Base-by-base conservation (phyloP, 208 protist genomes). In the Trypanosoma cruzi region DNA sequence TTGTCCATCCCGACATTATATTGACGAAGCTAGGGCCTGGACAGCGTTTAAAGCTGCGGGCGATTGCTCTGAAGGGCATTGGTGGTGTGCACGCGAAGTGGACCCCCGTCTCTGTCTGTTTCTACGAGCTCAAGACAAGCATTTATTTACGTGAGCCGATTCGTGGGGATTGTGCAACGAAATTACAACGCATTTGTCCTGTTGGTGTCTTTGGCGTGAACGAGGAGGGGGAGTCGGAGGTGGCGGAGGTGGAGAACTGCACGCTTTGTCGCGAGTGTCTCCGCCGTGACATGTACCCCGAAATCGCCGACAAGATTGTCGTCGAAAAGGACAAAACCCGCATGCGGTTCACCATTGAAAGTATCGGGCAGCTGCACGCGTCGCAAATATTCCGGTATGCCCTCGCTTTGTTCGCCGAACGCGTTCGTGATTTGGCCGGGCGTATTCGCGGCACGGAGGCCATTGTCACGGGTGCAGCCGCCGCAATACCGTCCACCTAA, bases 21-120 rank as follows among this genome's bases (percentile, higher is more conserved):
- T 86, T 99, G 24, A 95, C 96, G 18, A 99, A 99, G 73, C 73
- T 99, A 40, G 91, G 96, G n/a, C 98, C 98, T 3, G 95, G 96
- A 1, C 98, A 99, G 84, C 79, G 84, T 4, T 77, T 99, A 29
- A 96, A 99, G 72, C 75, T 98, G 34, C 90, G 89, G 50, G 90
- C 80, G 26, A 90, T 97, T 57, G 95, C 90, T n/a, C 84, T 98
- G 16, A 99, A 99, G 74, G 98, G 98, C 20, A 91, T 99, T 59
- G 99, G 98, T 53, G 89, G 86, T 48, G 89, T 90, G 22, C 99
- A 99, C 82, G 94, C 98, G 48, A 99, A 99, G 86, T 99, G 97
- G 96, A 93, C 90, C 14, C 98, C 99, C 0, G 98, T 99, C 32
- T 92, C 96, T 13, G 97, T 97, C 13, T 99, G 98, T 55, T 97